Percentiles rank a stretch among this genome's conserved stretches.
Evolutionary conservation across 2,329 filamentous ascomycete genomes (phyloP).

Genomic region (Aspergillus sp.): DNA sequence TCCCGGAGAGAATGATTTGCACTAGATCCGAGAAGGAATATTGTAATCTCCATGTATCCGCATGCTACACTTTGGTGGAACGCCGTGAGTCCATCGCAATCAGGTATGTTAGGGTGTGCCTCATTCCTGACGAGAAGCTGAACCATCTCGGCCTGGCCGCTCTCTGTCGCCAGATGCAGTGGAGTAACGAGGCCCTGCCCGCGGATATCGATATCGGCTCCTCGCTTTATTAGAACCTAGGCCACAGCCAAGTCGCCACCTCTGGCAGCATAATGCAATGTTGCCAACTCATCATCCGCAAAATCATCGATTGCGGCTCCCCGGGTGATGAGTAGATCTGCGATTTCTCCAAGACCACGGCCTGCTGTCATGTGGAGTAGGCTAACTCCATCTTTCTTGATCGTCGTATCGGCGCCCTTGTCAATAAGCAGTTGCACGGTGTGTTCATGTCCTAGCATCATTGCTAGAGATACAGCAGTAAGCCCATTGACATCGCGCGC

Average conservation of each 20-base stretch:
- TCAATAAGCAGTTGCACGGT: not conserved
- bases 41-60: not conserved
- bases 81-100: not conserved
- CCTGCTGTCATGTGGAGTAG: not conserved
- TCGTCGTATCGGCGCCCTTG: not conserved
- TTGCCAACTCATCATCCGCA: not conserved
- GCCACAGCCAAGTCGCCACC: not conserved
- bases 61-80: not conserved
- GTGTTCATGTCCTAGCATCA: not conserved
- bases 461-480: not conserved
- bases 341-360: not conserved
- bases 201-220: not conserved
- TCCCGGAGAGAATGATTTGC: not conserved
- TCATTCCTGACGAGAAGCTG: not conserved
- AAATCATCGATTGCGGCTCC: not conserved
- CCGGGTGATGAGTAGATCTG: not conserved
- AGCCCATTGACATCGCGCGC: not conserved
- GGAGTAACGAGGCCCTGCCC: not conserved
- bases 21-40: not conserved
- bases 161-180: not conserved
- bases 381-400: not conserved
- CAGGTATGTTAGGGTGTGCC: not conserved
- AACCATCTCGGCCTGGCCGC: not conserved
- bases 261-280: not conserved
- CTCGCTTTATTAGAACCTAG: not conserved